A percentile compares a stretch with the other conserved stretches of the same genome.
These are phyloP conservation scores for Eucalyptus erythrocorys DNA, from an alignment of 345 rosid genomes.

Conservation along the genomic window DNA sequence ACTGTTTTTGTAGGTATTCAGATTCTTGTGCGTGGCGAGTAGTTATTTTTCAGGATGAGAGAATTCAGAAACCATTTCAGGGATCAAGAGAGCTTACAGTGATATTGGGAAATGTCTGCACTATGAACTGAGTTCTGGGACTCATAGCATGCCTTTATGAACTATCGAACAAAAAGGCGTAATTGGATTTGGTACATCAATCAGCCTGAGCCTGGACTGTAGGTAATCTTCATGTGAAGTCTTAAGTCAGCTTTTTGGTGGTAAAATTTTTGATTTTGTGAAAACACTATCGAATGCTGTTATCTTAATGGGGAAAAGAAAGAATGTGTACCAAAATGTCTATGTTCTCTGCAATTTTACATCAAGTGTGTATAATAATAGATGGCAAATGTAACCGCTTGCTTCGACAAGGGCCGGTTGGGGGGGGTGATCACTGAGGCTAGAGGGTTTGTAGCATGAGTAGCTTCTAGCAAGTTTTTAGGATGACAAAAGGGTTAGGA, in stretches of 20 bases:
- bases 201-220: slow-evolving; percentile 55
- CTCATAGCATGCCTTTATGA: slow-evolving; percentile 49
- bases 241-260: not conserved
- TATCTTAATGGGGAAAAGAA: not conserved
- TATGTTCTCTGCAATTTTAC: not conserved
- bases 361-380: too few species aligned
- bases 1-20: slow-evolving; percentile 1
- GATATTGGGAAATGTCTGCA: slow-evolving; percentile 63
- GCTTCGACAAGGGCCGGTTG: too few species aligned
- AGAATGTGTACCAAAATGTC: not conserved
- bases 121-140: slow-evolving; percentile 31
- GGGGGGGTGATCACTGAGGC: too few species aligned
- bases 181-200: slow-evolving; percentile 76
- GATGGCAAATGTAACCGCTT: too few species aligned
- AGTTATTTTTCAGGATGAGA: slow-evolving; percentile 46
- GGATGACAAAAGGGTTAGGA: too few species aligned
- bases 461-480: too few species aligned
- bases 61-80: slow-evolving; percentile 26
- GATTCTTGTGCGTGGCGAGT: slow-evolving; percentile 52
- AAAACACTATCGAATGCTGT: not conserved
- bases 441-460: too few species aligned
- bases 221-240: slow-evolving; percentile 17
- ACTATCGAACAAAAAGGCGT: slow-evolving; percentile 29
- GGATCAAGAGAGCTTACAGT: slow-evolving; percentile 36
- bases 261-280: not conserved